Base-by-base conservation (phyloP, 768 basidiomycete genomes). In the Chalciporus piperatus region DNA sequence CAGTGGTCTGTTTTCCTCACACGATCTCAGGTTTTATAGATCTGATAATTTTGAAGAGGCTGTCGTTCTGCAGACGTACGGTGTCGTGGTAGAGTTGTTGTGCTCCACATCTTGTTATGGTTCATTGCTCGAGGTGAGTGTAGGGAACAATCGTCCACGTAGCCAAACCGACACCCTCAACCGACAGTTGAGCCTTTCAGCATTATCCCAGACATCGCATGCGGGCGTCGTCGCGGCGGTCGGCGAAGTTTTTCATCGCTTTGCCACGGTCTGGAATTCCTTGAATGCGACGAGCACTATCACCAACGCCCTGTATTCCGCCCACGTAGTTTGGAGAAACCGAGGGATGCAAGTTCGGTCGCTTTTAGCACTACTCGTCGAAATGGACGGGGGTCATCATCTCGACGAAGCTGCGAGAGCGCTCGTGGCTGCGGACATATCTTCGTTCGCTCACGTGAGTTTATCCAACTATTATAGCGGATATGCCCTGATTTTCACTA, bases 221-320 rank as follows among this genome's bases (percentile, higher is more conserved):
- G 66, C 71, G 0, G 80, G 85, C 19, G 69, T 83, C 7, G 72
- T 90, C 23, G 73, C 75, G 4, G 78, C 80, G 0, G 77, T 88
- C 1, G 76, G 90, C n/a, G 83, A 87, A 55, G 83, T 82, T 5
- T 74, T 92, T n/a, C 78, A 82, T 52, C 81, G 85, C 7, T 85
- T 85, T 59, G 76, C 80, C 11, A 77, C 80, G 19, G 83, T 91
- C 43, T 92, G 89, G 89, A 79, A 80, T 12, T 88, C 85, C 53
- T 88, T 92, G 84, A 77, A 87, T 59, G 77, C 70, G 11, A 78
- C 79, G 54, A 70, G 72, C 17, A 68, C 61, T 0, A 83, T 92
- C 47, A 75, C 83, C 3, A 68, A 71, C 7, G 78, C 85, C 0
- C 76, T 92, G 20, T 81, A 83, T 59, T 67, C 74, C 25, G 79